A percentile compares a stretch with the other conserved stretches of the same genome.
These are phyloP conservation scores for Naumovozyma baii DNA, from an alignment of 805 yeast species.

Conservation along the genomic window DNA sequence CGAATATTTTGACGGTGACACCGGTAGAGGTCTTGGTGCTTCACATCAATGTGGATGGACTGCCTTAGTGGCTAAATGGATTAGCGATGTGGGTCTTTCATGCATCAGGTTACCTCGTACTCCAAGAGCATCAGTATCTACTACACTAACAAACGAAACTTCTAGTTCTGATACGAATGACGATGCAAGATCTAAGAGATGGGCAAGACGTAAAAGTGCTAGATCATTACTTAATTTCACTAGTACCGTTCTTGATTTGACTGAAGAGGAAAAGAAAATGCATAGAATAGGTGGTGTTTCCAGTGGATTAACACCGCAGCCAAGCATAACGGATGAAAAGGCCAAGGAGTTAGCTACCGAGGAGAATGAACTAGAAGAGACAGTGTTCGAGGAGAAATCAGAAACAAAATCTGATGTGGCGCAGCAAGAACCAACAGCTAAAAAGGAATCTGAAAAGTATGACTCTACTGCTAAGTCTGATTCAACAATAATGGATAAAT, in stretches of 20 bases:
- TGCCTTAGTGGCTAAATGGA: conserved; percentile 83
- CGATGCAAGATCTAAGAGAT: conserved; percentile 35
- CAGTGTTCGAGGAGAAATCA: background rate
- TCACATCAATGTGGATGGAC: conserved; percentile 97
- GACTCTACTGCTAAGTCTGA: background rate
- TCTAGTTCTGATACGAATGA: conserved; percentile 7
- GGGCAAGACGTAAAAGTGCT: conserved; percentile 63
- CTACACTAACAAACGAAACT: conserved; percentile 6
- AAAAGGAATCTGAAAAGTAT: background rate
- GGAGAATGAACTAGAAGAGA: background rate
- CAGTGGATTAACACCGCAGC: conserved; percentile 19
- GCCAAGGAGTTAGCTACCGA: conserved; percentile 4
- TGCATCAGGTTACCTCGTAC: conserved; percentile 29
- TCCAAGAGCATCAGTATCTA: conserved; percentile 21
- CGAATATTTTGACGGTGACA: conserved; percentile 90
- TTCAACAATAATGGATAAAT: conserved; percentile 9
- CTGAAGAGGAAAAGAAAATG: conserved; percentile 44
- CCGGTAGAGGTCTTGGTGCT: conserved; percentile 89
- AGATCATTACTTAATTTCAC: conserved; percentile 62
- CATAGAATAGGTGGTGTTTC: conserved; percentile 20
- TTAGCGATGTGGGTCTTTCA: conserved; percentile 78
- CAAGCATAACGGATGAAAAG: conserved; percentile 13
- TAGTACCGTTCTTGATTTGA: conserved; percentile 54
- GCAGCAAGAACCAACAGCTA: background rate
- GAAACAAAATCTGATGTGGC: background rate